These are phyloP conservation scores for Collybia mongolica DNA, from an alignment of 768 basidiomycete genomes.

Conservation along the genomic window DNA sequence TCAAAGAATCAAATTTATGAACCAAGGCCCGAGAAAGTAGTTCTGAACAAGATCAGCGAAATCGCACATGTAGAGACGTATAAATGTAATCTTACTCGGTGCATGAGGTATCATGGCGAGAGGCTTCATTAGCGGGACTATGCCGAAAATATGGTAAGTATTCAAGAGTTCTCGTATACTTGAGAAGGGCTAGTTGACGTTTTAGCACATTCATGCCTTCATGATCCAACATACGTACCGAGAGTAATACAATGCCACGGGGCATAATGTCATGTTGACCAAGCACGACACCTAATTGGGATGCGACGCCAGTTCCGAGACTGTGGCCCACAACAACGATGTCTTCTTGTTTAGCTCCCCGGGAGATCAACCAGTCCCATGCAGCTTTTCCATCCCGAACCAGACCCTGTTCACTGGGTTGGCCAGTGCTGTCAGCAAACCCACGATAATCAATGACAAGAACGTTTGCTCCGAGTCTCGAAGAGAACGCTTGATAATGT, in stretches of 20 bases:
- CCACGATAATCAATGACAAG: constrained; percentile 91
- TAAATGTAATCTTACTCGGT: constrained; percentile 44
- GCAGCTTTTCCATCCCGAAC: constrained; percentile 71
- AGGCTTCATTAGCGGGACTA: constrained; percentile 74
- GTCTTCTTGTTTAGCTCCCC: constrained; percentile 55
- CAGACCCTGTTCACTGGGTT: constrained; percentile 75
- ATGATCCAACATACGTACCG: constrained; percentile 27
- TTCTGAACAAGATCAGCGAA: constrained; percentile 15
- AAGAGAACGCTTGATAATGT: constrained; percentile 64
- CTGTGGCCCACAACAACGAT: constrained; percentile 85
- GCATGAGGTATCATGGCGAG: constrained; percentile 63
- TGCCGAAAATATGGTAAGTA: constrained; percentile 64
- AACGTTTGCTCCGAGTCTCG: constrained; percentile 70
- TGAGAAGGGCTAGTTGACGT: constrained; percentile 56
- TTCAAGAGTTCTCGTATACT: constrained; percentile 63
- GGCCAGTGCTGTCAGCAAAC: constrained; percentile 82
- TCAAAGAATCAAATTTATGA: constrained; percentile 62
- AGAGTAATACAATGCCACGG: constrained; percentile 50
- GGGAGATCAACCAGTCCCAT: constrained; percentile 71
- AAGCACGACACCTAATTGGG: constrained; percentile 47
- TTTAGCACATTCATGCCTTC: constrained; percentile 35
- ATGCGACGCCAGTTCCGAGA: constrained; percentile 80
- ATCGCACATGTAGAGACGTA: background rate
- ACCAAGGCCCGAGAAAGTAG: constrained; percentile 36
- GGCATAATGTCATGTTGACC: constrained; percentile 37